Base-by-base conservation (phyloP, 108 stramenopile species). In the Cyclotella baltica region DNA sequence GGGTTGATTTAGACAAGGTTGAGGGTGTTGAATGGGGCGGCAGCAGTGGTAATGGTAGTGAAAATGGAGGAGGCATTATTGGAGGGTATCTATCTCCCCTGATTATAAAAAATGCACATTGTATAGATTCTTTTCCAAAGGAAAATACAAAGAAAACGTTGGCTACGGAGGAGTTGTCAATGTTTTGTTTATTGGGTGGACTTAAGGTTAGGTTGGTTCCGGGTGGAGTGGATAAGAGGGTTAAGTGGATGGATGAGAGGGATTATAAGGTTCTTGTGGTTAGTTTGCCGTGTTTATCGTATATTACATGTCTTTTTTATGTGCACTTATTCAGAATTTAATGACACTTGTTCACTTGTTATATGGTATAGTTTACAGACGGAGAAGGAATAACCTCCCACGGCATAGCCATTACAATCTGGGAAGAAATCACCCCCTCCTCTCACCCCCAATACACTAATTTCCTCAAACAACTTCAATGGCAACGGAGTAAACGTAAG, bases 401-500 rank as follows among this genome's bases (percentile, higher is more conserved):
- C 61, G 76, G 76, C n/a, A 35, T 77, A 18, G 68, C 69, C n/a
- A 77, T 77, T 37, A 70, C 76, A 23, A 59, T 77, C 43, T 62
- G 20, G 23, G 23, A 61, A 35, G 69, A 77, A 31, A 9, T 65
- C 22, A 28, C 37, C n/a, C 10, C 22, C 10, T 15, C 22, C 8
- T 27, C 30, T 70, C n/a, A 36, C 18, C 15, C 33, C 27, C 46
- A 23, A 28, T 10, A 30, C 19, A 19, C 50, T 16, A 2, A 35
- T 25, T 62, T 70, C 15, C 20, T 57, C 11, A 0, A 29, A 23
- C 18, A 20, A 15, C 25, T 61, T 23, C 47, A 30, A 30, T 11
- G 18, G 3, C 46, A 50, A 47, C 57, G 47, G 30, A 16, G 40
- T 19, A 22, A 29, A 48, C 69, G 68, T 22, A 1, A n/a, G 29